Evolutionary conservation across 495 filamentous ascomycete species (phyloP).

Genomic region (Choiromyces venosus): DNA sequence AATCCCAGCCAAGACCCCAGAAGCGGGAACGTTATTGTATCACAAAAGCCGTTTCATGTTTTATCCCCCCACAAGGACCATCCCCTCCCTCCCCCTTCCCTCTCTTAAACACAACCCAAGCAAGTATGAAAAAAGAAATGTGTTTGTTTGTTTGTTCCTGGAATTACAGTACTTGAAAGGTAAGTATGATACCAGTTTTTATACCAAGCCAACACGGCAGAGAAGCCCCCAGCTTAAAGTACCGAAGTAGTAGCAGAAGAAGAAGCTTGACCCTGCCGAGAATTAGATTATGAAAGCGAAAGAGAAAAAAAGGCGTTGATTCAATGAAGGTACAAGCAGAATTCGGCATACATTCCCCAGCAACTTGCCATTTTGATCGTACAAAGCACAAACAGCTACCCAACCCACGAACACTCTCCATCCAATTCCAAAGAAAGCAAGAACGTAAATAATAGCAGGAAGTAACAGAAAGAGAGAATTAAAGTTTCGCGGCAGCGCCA

Average conservation of each 20-base stretch:
- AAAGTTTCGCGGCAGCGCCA: slow-evolving; percentile 36
- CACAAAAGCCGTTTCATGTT: background rate
- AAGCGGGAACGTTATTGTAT: background rate
- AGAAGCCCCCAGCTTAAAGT: background rate
- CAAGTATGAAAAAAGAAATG: background rate
- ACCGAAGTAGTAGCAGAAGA: background rate
- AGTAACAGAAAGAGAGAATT: slow-evolving; percentile 12
- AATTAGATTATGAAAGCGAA: background rate
- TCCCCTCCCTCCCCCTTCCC: background rate
- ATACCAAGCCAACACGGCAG: background rate
- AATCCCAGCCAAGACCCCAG: too few relatives aligned
- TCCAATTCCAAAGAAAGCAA: background rate
- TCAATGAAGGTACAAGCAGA: background rate
- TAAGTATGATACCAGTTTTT: too few relatives aligned
- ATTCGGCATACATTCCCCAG: too few relatives aligned
- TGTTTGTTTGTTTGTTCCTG: background rate
- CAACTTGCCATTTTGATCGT: too few relatives aligned
- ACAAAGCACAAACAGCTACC: background rate
- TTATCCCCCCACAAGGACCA: background rate
- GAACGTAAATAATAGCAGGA: too few relatives aligned
- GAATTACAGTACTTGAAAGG: background rate
- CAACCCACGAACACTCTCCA: background rate
- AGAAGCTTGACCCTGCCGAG: background rate
- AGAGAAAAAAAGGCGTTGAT: background rate
- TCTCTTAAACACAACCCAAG: background rate